Percentiles rank a stretch among this genome's conserved stretches.
Conservation (phyloP, 2,329 filamentous ascomycete genomes). For the Epichloe gansuensis region DNA sequence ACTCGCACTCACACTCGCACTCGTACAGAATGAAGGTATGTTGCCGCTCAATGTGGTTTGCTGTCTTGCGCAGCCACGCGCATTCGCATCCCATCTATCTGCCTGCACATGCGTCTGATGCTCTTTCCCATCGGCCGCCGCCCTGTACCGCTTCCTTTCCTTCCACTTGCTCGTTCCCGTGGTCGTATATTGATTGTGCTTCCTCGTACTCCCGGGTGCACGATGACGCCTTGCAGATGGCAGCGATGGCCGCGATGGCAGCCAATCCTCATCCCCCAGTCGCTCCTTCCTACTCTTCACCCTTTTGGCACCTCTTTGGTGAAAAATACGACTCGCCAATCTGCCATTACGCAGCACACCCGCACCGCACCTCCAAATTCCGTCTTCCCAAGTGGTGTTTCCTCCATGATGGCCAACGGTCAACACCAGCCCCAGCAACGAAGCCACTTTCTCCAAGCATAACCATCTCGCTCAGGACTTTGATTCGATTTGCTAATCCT, state of each 20-base stretch:
- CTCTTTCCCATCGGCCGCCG: neutral
- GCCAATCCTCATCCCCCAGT: neutral
- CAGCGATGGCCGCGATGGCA: neutral
- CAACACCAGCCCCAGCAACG: neutral
- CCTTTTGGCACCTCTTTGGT: neutral
- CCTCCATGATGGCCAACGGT: neutral
- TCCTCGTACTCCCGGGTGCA: neutral
- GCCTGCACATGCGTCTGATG: neutral
- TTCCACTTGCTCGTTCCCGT: neutral
- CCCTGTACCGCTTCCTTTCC: neutral
- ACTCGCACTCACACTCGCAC: conserved; percentile 17
- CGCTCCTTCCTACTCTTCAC: conserved; percentile 9
- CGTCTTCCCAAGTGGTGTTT: neutral
- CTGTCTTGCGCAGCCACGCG: neutral
- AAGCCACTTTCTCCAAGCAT: neutral
- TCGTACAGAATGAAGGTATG: conserved; percentile 25
- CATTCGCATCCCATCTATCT: neutral
- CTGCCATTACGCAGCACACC: neutral
- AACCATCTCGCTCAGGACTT: neutral
- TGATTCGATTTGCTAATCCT: conserved; percentile 23
- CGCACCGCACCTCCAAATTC: neutral
- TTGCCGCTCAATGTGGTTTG: conserved; percentile 1
- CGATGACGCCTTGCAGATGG: neutral
- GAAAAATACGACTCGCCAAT: neutral
- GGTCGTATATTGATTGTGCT: conserved; percentile 2